Evolutionary conservation across 2,329 filamentous ascomycete species (phyloP).

Genomic region (Fusarium sp.): DNA sequence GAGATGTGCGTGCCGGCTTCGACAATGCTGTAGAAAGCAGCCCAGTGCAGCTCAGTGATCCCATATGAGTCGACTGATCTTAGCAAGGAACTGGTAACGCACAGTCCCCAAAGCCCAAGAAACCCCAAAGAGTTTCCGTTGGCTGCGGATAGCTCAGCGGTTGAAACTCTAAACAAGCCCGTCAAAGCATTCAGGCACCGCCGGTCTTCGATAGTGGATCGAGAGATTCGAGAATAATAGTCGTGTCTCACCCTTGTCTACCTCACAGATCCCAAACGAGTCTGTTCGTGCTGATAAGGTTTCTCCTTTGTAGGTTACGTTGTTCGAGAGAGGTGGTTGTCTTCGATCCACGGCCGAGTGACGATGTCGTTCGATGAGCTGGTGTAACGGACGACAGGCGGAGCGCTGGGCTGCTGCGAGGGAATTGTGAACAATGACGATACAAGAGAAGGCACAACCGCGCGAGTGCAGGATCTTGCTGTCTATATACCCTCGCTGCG

Average conservation of each 20-base stretch:
- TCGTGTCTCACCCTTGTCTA: constrained; percentile 37
- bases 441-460: constrained; percentile 43
- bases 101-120: neutral
- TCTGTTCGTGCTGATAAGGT: neutral
- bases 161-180: neutral
- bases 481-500: constrained; percentile 52
- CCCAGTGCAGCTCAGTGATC: neutral
- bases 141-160: neutral
- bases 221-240: constrained; percentile 20
- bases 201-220: neutral
- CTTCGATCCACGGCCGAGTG: constrained; percentile 27
- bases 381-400: constrained; percentile 38
- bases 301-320: constrained; percentile 15
- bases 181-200: neutral
- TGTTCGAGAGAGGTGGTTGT: constrained; percentile 16
- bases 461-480: constrained; percentile 48
- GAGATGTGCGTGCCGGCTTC: neutral
- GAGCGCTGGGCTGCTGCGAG: constrained; percentile 32
- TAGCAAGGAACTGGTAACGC: neutral
- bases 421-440: constrained; percentile 34
- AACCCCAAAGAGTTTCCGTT: neutral
- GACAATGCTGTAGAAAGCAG: neutral
- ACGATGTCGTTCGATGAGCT: constrained; percentile 30
- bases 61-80: neutral
- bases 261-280: constrained; percentile 2